Conservation (phyloP, 495 filamentous ascomycete genomes). For the Daldinia bambusicola region DNA sequence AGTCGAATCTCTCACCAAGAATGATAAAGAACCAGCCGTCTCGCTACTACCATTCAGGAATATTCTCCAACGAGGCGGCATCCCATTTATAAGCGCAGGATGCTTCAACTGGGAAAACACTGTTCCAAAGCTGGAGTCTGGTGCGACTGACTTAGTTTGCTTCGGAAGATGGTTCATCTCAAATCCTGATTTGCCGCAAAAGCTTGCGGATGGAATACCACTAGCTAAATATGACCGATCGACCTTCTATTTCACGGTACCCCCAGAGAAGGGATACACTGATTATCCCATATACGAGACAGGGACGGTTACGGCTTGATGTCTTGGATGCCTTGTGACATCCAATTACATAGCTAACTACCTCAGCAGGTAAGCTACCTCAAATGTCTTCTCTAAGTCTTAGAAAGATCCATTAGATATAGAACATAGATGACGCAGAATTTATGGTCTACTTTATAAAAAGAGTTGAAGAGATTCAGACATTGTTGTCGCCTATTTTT, state of each 20-base stretch:
- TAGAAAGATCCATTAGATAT: not conserved
- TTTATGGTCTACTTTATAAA: not conserved
- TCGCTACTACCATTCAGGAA: constrained; percentile 62
- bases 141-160: constrained; percentile 60
- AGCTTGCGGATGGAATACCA: constrained; percentile 63
- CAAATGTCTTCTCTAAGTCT: not conserved
- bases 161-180: constrained; percentile 69
- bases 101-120: constrained; percentile 63
- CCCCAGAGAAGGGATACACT: constrained; percentile 64
- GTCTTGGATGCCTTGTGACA: not conserved
- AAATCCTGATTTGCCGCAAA: constrained; percentile 73
- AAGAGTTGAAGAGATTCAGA: not conserved
- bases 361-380: not conserved
- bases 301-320: constrained; percentile 5
- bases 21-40: constrained; percentile 54
- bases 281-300: constrained; percentile 60
- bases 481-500: not conserved
- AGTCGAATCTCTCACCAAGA: constrained; percentile 48
- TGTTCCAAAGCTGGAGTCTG: constrained; percentile 62
- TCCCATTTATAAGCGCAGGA: constrained; percentile 67
- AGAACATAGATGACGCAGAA: not conserved
- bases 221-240: constrained; percentile 66
- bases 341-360: not conserved
- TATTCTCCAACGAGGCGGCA: constrained; percentile 53
- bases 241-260: constrained; percentile 65